Evolutionary conservation across 345 rosid genomes (phyloP).

Genomic region (Cardamine resedifolia): DNA sequence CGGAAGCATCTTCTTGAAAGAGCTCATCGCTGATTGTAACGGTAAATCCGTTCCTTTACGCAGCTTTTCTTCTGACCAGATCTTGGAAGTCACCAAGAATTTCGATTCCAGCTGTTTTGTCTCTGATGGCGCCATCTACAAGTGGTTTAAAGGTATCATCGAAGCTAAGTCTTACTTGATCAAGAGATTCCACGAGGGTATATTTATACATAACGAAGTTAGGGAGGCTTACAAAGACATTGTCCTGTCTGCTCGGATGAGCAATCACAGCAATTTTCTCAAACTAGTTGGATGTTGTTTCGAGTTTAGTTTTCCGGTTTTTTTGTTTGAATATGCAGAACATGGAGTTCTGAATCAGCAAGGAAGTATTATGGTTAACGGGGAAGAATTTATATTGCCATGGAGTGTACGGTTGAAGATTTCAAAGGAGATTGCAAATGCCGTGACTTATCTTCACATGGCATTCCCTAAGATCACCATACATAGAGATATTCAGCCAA

Average conservation of each 20-base stretch:
- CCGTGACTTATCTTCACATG: no score
- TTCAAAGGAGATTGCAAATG: no score
- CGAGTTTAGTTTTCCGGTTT: background rate
- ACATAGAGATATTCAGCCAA: no score
- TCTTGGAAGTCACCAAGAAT: background rate
- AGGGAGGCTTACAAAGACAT: background rate
- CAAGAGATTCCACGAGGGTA: background rate
- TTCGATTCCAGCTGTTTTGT: background rate
- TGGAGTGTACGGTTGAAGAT: slow-evolving; percentile 11
- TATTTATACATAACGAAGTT: background rate
- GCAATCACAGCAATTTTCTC: slow-evolving; percentile 10
- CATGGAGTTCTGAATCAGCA: background rate
- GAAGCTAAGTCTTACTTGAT: background rate
- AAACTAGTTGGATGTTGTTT: slow-evolving; percentile 10
- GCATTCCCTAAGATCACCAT: no score
- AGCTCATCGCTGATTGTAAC: slow-evolving; percentile 3
- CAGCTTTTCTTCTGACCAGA: background rate
- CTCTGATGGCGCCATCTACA: background rate
- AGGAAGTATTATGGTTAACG: background rate
- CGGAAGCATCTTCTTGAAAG: no score
- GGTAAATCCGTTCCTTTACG: slow-evolving; percentile 12
- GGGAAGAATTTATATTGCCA: background rate
- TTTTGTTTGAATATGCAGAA: slow-evolving; percentile 22
- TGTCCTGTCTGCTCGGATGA: background rate
- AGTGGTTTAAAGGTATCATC: background rate